A percentile compares a stretch with the other conserved stretches of the same genome.
Conservation (phyloP, 1,284 basidiomycete species). For the Ustilago sp. region DNA sequence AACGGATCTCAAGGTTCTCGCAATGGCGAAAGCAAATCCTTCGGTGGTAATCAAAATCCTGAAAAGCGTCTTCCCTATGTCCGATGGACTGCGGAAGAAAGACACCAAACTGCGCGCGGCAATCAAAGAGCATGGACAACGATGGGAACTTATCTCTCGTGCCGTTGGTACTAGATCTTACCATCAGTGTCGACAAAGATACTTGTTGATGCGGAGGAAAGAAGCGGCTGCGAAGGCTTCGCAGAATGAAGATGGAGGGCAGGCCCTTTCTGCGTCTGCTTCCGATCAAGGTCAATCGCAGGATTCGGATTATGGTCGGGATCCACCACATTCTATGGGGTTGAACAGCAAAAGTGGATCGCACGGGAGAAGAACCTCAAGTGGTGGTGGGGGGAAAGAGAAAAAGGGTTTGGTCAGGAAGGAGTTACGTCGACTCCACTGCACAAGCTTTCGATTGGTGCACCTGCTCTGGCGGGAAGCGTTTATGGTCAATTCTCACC, state of each 20-base stretch:
- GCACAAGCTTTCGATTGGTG: conserved; percentile 54
- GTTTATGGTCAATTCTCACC: conserved; percentile 47
- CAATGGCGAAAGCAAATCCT: conserved; percentile 38
- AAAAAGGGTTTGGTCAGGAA: conserved; percentile 5
- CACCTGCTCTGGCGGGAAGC: conserved; percentile 40
- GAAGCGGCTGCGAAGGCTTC: conserved; percentile 59
- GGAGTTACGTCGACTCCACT: conserved; percentile 44
- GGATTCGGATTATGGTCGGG: conserved; percentile 45
- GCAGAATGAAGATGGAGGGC: conserved; percentile 33
- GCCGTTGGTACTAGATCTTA: conserved; percentile 68
- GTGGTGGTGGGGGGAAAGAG: conserved; percentile 5
- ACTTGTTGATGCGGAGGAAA: conserved; percentile 68
- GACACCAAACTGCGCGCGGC: conserved; percentile 66
- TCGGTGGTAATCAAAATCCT: conserved; percentile 61
- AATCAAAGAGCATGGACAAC: conserved; percentile 67
- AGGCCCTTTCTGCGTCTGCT: conserved; percentile 40
- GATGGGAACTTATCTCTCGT: conserved; percentile 68
- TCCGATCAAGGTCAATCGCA: conserved; percentile 50
- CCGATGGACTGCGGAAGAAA: conserved; percentile 67
- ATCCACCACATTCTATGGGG: conserved; percentile 11
- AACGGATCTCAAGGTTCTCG: conserved; percentile 36
- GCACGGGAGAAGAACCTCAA: conserved; percentile 20
- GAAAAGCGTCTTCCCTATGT: conserved; percentile 69
- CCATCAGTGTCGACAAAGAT: conserved; percentile 69
- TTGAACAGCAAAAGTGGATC: conserved; percentile 32